Evolutionary conservation across 768 basidiomycete genomes (phyloP).

Genomic region (Pisolithus orientalis): DNA sequence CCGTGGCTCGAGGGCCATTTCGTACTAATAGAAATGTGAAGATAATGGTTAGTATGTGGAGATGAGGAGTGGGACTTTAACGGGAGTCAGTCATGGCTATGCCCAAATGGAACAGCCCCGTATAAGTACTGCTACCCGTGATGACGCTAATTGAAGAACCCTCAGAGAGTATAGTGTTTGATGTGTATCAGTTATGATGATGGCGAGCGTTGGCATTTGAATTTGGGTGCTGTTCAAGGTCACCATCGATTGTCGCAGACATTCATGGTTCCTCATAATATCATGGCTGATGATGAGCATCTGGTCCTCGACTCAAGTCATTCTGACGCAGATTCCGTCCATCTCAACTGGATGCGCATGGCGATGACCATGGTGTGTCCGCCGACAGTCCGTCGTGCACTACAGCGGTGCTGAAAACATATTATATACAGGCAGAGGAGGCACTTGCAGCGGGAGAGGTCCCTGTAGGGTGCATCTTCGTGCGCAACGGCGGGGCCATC

Average conservation of each 20-base stretch:
- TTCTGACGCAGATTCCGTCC: constrained; percentile 13
- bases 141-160: no score
- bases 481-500: constrained; percentile 69
- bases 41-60: background rate
- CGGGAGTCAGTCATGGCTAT: no score
- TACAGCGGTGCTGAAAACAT: constrained; percentile 1
- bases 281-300: no score
- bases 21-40: background rate
- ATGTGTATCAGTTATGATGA: no score
- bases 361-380: constrained; percentile 73
- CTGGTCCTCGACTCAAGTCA: background rate
- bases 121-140: no score
- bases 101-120: no score
- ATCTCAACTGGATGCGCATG: constrained; percentile 71
- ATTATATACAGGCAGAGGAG: constrained; percentile 62
- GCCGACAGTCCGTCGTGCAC: background rate
- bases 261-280: no score
- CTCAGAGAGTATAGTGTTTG: no score
- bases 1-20: background rate
- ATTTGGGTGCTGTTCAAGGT: no score
- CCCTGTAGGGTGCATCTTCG: constrained; percentile 95
- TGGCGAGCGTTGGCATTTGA: no score
- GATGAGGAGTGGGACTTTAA: background rate
- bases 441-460: constrained; percentile 84
- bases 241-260: no score